Percentiles rank a stretch among this genome's conserved stretches.
Conservation (phyloP, 345 rosid genomes). For the Euphorbia lathyris region DNA sequence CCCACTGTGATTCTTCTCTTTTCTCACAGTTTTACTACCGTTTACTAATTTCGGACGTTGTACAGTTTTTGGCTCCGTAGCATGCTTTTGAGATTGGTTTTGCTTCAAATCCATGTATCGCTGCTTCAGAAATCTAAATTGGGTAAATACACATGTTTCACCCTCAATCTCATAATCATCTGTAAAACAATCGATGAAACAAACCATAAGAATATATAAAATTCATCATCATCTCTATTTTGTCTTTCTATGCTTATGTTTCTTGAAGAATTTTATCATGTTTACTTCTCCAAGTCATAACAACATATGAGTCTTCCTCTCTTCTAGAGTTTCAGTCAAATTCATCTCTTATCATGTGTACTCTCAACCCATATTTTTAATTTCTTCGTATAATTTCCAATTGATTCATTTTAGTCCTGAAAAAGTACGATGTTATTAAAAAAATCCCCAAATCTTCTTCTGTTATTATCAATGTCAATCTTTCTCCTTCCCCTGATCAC, state of each 20-base stretch:
- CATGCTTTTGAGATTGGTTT: slow-evolving; percentile 33
- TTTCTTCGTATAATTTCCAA: background rate
- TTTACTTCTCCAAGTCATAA: background rate
- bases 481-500: background rate
- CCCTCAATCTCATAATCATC: background rate
- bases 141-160: slow-evolving; percentile 11
- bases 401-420: too few species aligned
- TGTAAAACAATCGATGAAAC: background rate
- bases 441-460: background rate
- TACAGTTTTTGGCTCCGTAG: slow-evolving; percentile 4
- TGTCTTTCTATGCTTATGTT: slow-evolving; percentile 45
- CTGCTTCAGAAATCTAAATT: slow-evolving; percentile 60
- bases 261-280: slow-evolving; percentile 49
- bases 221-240: slow-evolving; percentile 56
- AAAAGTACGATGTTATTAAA: background rate
- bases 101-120: slow-evolving; percentile 53
- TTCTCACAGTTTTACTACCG: slow-evolving; percentile 23
- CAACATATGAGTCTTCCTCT: background rate
- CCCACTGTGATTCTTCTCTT: slow-evolving; percentile 23
- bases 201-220: slow-evolving; percentile 7
- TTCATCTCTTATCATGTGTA: too few species aligned
- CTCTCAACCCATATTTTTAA: background rate
- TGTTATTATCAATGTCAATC: background rate
- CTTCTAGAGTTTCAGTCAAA: background rate
- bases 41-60: slow-evolving; percentile 23